Evolutionary conservation across 257 asterid genomes (phyloP).

Genomic region (Coffea eugenioides): DNA sequence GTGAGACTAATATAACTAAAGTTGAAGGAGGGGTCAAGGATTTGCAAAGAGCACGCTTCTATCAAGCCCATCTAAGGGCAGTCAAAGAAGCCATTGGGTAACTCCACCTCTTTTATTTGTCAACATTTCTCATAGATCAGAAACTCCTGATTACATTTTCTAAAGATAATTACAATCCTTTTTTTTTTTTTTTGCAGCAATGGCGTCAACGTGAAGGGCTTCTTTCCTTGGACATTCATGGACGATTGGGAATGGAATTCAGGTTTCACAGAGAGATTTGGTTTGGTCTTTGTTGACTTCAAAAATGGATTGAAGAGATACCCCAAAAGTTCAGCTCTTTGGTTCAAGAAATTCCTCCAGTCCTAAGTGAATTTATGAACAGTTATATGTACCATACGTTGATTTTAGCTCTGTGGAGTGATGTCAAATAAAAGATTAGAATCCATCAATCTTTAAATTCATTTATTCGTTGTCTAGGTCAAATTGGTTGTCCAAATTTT

Average conservation of each 20-base stretch:
- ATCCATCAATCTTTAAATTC: too few relatives aligned
- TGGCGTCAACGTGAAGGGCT: constrained; percentile 36
- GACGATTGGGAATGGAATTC: constrained; percentile 43
- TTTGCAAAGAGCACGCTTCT: constrained; percentile 18
- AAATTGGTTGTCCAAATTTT: too few relatives aligned
- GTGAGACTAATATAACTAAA: constrained; percentile 9
- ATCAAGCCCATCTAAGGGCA: constrained; percentile 38
- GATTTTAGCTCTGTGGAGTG: too few relatives aligned
- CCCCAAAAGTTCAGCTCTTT: constrained; percentile 37
- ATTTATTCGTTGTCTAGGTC: too few relatives aligned
- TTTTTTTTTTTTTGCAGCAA: background rate
- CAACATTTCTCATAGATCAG: background rate
- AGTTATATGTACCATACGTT: background rate
- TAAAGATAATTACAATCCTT: background rate
- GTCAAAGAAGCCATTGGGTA: constrained; percentile 44
- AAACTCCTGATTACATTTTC: background rate
- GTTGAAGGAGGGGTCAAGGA: constrained; percentile 19
- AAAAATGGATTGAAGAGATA: constrained; percentile 25
- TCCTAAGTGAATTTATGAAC: background rate
- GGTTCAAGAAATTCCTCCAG: constrained; percentile 37
- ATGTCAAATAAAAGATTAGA: too few relatives aligned
- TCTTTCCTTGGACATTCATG: constrained; percentile 45
- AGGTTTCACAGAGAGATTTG: constrained; percentile 37
- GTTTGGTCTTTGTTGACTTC: constrained; percentile 30
- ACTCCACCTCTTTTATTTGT: background rate